A percentile compares a stretch with the other conserved stretches of the same genome.
Conservation (phyloP, 495 filamentous ascomycete species). For the Aspergillus diversus region DNA sequence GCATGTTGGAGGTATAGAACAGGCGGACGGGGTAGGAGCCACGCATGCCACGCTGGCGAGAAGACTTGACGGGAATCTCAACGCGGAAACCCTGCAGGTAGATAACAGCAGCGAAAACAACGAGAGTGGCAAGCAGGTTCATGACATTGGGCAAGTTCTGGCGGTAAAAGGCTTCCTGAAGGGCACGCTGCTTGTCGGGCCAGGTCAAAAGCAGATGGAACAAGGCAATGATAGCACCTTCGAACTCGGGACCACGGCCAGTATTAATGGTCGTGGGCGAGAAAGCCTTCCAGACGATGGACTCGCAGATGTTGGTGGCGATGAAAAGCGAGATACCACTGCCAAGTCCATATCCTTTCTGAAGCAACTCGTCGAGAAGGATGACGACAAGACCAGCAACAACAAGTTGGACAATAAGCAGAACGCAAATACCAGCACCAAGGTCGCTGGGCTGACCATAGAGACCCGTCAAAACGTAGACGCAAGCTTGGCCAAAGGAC, state of each 20-base stretch:
- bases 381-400: slow-evolving; percentile 98
- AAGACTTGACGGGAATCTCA: slow-evolving; percentile 99
- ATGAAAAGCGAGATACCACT: slow-evolving; percentile 99
- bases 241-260: slow-evolving; percentile 97
- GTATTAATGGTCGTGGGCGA: slow-evolving; percentile 99
- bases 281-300: slow-evolving; percentile 99
- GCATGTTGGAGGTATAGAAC: slow-evolving; percentile 75
- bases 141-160: slow-evolving; percentile 99
- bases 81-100: slow-evolving; percentile 99
- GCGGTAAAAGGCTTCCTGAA: slow-evolving; percentile 98
- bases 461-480: slow-evolving; percentile 96
- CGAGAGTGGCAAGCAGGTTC: slow-evolving; percentile 92
- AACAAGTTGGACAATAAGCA: slow-evolving; percentile 95
- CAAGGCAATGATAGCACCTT: slow-evolving; percentile 97
- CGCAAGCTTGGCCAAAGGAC: slow-evolving; percentile 94
- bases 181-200: slow-evolving; percentile 96
- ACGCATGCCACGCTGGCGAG: slow-evolving; percentile 97
- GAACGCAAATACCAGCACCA: slow-evolving; percentile 95
- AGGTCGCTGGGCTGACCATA: slow-evolving; percentile 96
- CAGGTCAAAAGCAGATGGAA: slow-evolving; percentile 98
- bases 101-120: slow-evolving; percentile 96
- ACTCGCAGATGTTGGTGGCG: slow-evolving; percentile 99
- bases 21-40: slow-evolving; percentile 75
- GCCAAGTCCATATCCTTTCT: slow-evolving; percentile 98
- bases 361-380: slow-evolving; percentile 97